These are phyloP conservation scores for Straminergon stramineum DNA, from an alignment of 225 moss, liverwort and hornwort species.

Conservation along the genomic window DNA sequence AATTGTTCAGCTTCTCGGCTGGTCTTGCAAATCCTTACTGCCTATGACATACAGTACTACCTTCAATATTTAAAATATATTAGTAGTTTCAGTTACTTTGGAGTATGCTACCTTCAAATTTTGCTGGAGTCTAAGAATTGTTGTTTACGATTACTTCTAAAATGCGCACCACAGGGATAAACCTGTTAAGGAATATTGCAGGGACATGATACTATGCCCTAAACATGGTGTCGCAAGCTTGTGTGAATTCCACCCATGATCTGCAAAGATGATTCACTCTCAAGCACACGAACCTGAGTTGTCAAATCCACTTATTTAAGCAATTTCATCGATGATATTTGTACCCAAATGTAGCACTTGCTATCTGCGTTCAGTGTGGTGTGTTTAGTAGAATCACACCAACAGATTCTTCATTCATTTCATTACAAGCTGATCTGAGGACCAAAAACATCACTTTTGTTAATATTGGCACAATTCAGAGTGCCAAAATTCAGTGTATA, in stretches of 20 bases:
- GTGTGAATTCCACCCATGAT: too few relatives aligned
- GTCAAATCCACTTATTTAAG: neutral
- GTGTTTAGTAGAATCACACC: too few relatives aligned
- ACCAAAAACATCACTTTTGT: neutral
- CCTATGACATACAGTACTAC: neutral
- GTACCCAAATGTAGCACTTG: neutral
- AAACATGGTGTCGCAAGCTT: too few relatives aligned
- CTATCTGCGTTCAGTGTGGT: neutral
- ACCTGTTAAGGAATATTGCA: neutral
- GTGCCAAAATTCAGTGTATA: neutral
- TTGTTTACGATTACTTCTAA: neutral
- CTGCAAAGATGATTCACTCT: neutral
- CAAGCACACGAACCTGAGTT: neutral
- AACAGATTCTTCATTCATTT: neutral
- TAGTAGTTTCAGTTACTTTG: neutral
- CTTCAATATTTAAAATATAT: neutral
- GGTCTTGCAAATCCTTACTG: neutral
- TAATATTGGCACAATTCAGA: too few relatives aligned
- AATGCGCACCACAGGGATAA: rapidly evolving
- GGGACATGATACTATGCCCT: neutral
- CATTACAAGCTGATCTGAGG: neutral
- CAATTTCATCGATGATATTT: neutral
- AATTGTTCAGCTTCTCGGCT: neutral
- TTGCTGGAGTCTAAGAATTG: neutral
- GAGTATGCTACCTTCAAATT: neutral